These are phyloP conservation scores for Leccinum boreale DNA, from an alignment of 768 basidiomycete genomes.

Conservation along the genomic window DNA sequence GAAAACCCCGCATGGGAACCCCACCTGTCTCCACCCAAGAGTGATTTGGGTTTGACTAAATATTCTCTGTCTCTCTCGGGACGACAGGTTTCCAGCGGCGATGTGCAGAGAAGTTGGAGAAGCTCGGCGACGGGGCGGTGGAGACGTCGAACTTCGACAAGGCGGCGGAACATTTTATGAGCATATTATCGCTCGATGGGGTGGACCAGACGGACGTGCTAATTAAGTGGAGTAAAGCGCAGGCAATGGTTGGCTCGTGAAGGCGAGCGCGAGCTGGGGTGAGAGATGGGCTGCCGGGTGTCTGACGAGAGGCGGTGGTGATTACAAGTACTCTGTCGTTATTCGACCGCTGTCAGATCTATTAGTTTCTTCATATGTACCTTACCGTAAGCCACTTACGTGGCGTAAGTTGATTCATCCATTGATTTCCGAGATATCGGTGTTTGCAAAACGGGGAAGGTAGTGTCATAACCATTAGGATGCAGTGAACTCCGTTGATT, in stretches of 20 bases:
- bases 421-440: too few relatives aligned
- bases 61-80: neutral
- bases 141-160: neutral
- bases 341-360: too few relatives aligned
- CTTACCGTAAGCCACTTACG: neutral
- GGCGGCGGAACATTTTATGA: neutral
- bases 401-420: too few relatives aligned
- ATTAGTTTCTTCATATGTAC: neutral
- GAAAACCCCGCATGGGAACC: neutral
- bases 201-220: neutral
- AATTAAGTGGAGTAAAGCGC: neutral
- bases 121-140: neutral
- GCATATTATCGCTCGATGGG: neutral
- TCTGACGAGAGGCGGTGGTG: neutral
- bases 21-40: neutral
- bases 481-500: too few relatives aligned
- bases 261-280: neutral
- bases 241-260: neutral
- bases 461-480: too few relatives aligned
- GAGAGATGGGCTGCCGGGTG: neutral
- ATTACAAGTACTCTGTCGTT: too few relatives aligned
- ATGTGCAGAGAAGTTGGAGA: neutral
- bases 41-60: neutral
- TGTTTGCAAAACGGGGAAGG: too few relatives aligned
- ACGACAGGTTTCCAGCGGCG: neutral